Evolutionary conservation across 2,329 filamentous ascomycete genomes (phyloP).

Genomic region (Neurospora sp.): DNA sequence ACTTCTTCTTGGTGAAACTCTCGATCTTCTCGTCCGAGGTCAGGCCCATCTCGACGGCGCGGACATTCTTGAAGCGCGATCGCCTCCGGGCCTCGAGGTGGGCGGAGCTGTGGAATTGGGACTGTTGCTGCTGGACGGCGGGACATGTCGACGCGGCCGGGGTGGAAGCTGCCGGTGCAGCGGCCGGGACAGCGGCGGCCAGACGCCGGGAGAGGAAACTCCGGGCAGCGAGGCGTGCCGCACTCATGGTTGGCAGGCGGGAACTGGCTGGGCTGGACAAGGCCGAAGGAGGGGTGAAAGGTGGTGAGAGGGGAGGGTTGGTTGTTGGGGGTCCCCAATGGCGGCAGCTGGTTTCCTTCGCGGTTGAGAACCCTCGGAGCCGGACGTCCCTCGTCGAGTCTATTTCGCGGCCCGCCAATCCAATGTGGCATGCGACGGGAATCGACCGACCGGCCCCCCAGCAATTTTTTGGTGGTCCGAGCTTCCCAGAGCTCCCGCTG

Average conservation of each 20-base stretch:
- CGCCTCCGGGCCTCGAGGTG: conserved; percentile 34
- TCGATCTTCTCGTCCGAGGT: conserved; percentile 32
- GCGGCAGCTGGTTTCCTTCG: background rate
- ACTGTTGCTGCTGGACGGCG: conserved; percentile 20
- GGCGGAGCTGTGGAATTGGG: conserved; percentile 42
- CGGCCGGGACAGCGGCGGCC: conserved; percentile 21
- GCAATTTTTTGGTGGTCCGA: conserved; percentile 16
- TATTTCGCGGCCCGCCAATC: background rate
- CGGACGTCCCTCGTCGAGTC: conserved; percentile 3
- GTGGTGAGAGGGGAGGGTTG: conserved; percentile 1
- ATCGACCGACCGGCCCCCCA: conserved; percentile 4
- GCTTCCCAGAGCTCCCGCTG: conserved; percentile 4
- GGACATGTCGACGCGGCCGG: conserved; percentile 22
- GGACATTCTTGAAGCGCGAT: conserved; percentile 42
- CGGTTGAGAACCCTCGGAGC: background rate
- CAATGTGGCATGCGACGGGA: background rate
- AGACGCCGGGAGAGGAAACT: conserved; percentile 43
- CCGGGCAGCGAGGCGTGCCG: conserved; percentile 40
- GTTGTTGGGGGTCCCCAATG: background rate
- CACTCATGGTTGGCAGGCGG: conserved; percentile 34
- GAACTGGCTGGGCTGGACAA: background rate
- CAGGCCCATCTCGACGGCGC: conserved; percentile 41
- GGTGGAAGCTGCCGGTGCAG: conserved; percentile 13
- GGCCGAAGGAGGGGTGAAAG: conserved; percentile 16
- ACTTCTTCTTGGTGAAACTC: conserved; percentile 36